Evolutionary conservation across 768 basidiomycete genomes (phyloP), one percentile per base, ranked within the genome.

Genomic region (Clathrus columnatus): DNA sequence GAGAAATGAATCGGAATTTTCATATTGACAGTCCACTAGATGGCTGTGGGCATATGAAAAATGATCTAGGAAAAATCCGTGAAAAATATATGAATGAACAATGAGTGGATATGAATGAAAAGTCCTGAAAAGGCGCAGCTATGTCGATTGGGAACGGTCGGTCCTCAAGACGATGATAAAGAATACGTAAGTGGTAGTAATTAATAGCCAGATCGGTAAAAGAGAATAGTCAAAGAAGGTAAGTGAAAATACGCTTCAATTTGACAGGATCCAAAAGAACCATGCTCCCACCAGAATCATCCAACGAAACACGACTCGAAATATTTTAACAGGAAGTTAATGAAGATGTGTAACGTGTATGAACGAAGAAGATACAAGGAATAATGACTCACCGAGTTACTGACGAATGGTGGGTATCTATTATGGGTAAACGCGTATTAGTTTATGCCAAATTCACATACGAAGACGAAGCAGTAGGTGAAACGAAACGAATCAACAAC

Each of bases 321-420:
- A 36, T 11, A n/a, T 36, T 36, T 36, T n/a, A 36, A 36, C 11
- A 36, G 36, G n/a, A 5, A 36, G 36, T 14, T 36, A 36, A 36
- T 36, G 36, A 36, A 36, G n/a, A n/a, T n/a, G n/a, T 36, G 36
- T 14, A 36, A 36, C 36, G n/a, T 36, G 36, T 18, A 49, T 24
- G 47, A 51, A 29, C 46, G 14, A 45, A 18, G 30, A 26, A 8
- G 20, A 21, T 52, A 56, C 47, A 56, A 57, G 28, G 20, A 17
- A 54, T 23, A 16, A 47, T 21, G 49, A 72, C 83, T 68, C 66
- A 92, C 91, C 64, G 91, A 91, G 62, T 87, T 91, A 76, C 89
- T 91, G 63, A 95, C 88, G 71, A 99, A 98, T 1, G 94, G 93
- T 27, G 94, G 94, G 70, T 87, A 95, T 42, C 92, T 94, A 62